Conservation (phyloP, 2,329 filamentous ascomycete genomes). For the Trichoderma atroviride region DNA sequence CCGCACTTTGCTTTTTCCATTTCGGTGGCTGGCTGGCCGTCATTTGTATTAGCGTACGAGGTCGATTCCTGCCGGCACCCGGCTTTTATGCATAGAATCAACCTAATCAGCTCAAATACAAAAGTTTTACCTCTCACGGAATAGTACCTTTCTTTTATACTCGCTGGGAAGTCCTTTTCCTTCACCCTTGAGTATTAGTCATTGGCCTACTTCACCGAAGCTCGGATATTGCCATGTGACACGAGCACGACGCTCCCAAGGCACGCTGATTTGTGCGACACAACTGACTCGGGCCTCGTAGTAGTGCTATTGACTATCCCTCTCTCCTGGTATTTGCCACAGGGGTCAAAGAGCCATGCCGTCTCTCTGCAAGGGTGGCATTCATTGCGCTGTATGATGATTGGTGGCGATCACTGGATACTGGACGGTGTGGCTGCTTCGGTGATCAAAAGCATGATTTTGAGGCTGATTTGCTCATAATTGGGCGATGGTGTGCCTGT, state of each 20-base stretch:
- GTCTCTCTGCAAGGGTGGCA: background rate
- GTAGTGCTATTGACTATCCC: background rate
- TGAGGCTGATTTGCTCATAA: background rate
- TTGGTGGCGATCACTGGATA: background rate
- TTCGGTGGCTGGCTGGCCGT: background rate
- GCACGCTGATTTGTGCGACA: background rate
- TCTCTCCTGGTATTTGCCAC: background rate
- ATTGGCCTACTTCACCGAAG: background rate
- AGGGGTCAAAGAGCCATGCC: background rate
- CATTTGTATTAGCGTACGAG: background rate
- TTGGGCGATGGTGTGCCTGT: background rate
- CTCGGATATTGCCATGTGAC: background rate
- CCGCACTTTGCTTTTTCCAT: constrained; percentile 4
- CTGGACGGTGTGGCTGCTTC: background rate
- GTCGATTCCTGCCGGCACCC: background rate
- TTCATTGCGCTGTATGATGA: background rate
- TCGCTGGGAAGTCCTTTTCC: too few species aligned
- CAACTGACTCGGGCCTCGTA: background rate
- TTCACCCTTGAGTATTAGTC: background rate
- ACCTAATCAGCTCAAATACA: background rate
- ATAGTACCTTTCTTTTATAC: background rate
- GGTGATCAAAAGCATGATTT: background rate
- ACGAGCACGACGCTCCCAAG: background rate
- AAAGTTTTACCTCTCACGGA: background rate
- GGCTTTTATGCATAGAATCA: background rate